Evolutionary conservation across 2,329 filamentous ascomycete genomes (phyloP).

Genomic region (Ustulina deusta): DNA sequence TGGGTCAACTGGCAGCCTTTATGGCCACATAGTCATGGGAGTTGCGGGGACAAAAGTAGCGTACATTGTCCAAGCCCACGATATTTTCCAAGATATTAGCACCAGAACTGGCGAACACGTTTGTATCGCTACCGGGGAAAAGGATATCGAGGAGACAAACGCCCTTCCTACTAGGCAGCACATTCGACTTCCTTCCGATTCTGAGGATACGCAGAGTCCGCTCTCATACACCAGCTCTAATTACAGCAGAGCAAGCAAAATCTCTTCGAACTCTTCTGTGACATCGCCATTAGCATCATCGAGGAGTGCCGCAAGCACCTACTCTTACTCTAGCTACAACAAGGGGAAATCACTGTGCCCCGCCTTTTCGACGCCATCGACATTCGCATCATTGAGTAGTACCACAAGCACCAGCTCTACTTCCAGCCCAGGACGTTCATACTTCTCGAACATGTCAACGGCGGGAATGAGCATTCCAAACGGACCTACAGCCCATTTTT

Average conservation of each 20-base stretch:
- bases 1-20: conserved; percentile 2
- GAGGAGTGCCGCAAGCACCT: too few relatives aligned
- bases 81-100: conserved; percentile 24
- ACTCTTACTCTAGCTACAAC: too few relatives aligned
- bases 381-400: too few relatives aligned
- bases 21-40: conserved; percentile 30
- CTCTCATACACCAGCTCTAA: background rate
- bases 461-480: background rate
- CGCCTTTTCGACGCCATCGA: too few relatives aligned
- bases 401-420: background rate
- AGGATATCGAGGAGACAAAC: background rate
- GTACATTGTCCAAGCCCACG: conserved; percentile 13
- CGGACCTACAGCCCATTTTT: background rate
- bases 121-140: background rate
- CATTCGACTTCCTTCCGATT: background rate
- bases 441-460: background rate
- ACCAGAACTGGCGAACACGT: background rate
- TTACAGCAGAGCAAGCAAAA: background rate
- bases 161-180: background rate
- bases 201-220: too few relatives aligned
- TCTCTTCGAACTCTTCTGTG: background rate
- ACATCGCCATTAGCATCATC: too few relatives aligned
- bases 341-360: too few relatives aligned
- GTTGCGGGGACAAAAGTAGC: conserved; percentile 15
- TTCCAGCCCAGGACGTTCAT: background rate